Base-by-base conservation (phyloP, 345 rosid genomes). In the Eucalyptus pauciflora region DNA sequence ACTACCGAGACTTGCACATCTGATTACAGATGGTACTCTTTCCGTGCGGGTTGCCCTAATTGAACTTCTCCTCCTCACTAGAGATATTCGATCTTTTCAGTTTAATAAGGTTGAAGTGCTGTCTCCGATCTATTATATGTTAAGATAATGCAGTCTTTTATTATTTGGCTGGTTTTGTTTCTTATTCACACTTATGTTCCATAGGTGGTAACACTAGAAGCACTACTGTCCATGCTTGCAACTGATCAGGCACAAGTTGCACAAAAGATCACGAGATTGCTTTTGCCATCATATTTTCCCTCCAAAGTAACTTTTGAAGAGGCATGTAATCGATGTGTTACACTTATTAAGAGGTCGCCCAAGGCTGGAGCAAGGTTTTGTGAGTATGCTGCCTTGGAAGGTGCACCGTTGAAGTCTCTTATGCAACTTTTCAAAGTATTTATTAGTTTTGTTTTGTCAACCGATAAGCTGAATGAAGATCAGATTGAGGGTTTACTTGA, bases 351-450 rank as follows among this genome's bases (percentile, higher is more conserved):
- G 91, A 94, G 99, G 92, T 94, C 96, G 64, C 97, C 98, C 50
- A 89, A 87, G 86, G 99, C 98, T 83, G 99, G 99, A 92, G 98
- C 98, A 86, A 94, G 97, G 92, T 97, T 97, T 93, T 97, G 99
- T 90, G 95, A 95, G 89, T 96, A 92, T 92, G 92, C 94, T 90
- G 91, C 89, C 86, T 90, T 81, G 6, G 96, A 95, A 92, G 98
- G 99, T 88, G 96, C 97, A 71, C 93, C 97, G 7, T 89, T 89
- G 86, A 93, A 94, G 86, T 93, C 93, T 88, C 92, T 94, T 33
- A 89, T 94, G 95, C 94, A 96, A 88, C 98, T 97, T 90, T 93
- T 95, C 87, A 92, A 89, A 90, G 95, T 93, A 86, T 91, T 96
- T 67, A 88, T 94, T 87, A 90, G 89, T 90, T 92, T 93, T 88